Base-by-base conservation (phyloP, 2,329 filamentous ascomycete genomes). In the Cercospora brassicicola region DNA sequence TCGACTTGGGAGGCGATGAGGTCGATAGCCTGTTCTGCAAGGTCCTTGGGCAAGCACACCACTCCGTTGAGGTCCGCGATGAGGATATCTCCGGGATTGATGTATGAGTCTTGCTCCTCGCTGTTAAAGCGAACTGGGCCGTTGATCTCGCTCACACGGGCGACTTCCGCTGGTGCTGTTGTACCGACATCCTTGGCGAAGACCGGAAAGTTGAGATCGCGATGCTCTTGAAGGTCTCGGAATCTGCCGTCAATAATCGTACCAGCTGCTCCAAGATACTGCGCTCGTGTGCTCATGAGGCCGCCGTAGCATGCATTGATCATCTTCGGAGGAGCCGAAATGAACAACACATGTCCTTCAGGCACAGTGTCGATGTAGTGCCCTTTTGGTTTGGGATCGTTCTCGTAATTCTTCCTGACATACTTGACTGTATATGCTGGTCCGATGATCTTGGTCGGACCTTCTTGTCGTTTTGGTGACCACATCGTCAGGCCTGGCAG, bases 401-500 rank as follows among this genome's bases (percentile, higher is more conserved):
- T 74, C 9, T 82, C 80, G 68, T 85, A 82, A 57, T 80, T 79
- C 56, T 83, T 78, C 3, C 79, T 79, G 13, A 82, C 84, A 70
- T 86, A 87, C 70, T 83, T 79, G 61, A 87, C 85, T 0, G 84
- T 87, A 70, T 85, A 86, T 5, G 84, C 86, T 10, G 83, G 84
- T 3, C 86, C 86, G 20, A 85, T 79, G 65, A 87, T 84, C 75
- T 85, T 86, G 48, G 84, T 84, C 10, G 77, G 70, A 4, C 84
- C 84, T 20, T 80, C 80, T 76, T 86, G 84, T 45, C 82, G 81
- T 60, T 81, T 64, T 4, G 85, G 85, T 2, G 85, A 87, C 80
- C 81, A 87, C 81, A 87, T 84, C 28, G 82, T 84, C 59, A 87
- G 77, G 11, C 84, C 84, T 2, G 82, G 80, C 1, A 87, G 79